Percentiles rank a stretch among this genome's conserved stretches.
Conservation (phyloP, 352 stramenopile species). For the Salisapilia sapeloensis region DNA sequence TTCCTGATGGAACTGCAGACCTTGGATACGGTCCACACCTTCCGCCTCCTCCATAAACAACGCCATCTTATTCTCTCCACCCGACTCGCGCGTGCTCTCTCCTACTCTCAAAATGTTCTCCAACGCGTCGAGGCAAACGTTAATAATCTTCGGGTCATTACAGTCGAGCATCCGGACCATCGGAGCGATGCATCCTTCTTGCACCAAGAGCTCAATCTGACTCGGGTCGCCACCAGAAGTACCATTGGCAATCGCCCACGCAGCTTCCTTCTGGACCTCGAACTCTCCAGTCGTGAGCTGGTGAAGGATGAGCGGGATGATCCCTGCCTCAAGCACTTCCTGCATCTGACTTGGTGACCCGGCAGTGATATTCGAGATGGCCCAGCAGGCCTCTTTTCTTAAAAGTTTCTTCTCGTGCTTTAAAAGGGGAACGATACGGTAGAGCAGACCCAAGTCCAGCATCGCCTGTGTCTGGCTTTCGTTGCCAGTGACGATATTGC, state of each 20-base stretch:
- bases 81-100: constrained; percentile 29
- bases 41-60: constrained; percentile 93
- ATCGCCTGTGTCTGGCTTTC: constrained; percentile 99
- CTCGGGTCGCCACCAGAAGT: constrained; percentile 87
- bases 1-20: constrained; percentile 95
- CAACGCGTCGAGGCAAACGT: constrained; percentile 95
- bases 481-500: constrained; percentile 99
- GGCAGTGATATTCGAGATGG: constrained; percentile 98
- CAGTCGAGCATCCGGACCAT: constrained; percentile 95
- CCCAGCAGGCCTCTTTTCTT: constrained; percentile 99
- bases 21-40: constrained; percentile 95
- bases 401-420: constrained; percentile 96
- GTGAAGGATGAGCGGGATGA: constrained; percentile 94
- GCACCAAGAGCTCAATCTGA: constrained; percentile 95
- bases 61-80: constrained; percentile 88
- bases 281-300: constrained; percentile 95
- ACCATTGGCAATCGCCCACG: constrained; percentile 98
- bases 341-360: constrained; percentile 99
- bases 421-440: constrained; percentile 91
- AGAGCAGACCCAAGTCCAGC: constrained; percentile 95
- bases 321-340: constrained; percentile 93
- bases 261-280: constrained; percentile 97
- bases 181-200: constrained; percentile 88
- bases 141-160: constrained; percentile 96
- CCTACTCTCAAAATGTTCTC: constrained; percentile 98